Evolutionary conservation across 2,329 filamentous ascomycete species (phyloP), one percentile per base, ranked within the genome.

Genomic region (Aspergillus arachidicola): DNA sequence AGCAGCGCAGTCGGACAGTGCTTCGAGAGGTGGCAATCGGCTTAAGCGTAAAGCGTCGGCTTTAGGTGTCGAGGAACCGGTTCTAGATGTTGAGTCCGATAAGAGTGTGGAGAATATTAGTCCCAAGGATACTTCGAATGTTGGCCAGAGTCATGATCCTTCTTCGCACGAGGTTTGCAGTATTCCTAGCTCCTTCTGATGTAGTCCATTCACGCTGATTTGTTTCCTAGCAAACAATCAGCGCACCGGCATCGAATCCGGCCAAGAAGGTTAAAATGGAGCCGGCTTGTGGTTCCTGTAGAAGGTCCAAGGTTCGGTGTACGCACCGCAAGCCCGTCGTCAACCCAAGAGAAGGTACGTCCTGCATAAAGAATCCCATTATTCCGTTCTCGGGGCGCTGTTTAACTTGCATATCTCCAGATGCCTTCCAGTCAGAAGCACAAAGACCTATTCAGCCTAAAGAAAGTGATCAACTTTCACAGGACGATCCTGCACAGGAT

Each of bases 231-330:
- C 21, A 12, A 21, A 2, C 16, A 2, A 11, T 6, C 48, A 21
- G 19, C 19, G 11, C 48, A 51, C 12, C 19, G 5, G 48, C 28
- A 19, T 16, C 6, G 59, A 66, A 45, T 16, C 58, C 16, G 11
- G 16, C n/a, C 51, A 30, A 43, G 61, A 32, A 55, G 48, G 43
- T 30, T 16, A 55, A 59, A 55, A 10, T 62, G 53, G 58, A 55
- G 6, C 66, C 63, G n/a, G 68, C 67, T 7, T 75, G 73, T 57
- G 56, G 26, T 19, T 48, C 58, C 9, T 75, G 73, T 58, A 70
- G 66, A 21, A 64, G 45, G 46, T 68, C 65, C 59, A 75, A 74
- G 68, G 68, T 69, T 63, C 69, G 70, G 38, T 75, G 73, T 64
- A 60, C 32, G 14, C 73, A 75, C 48, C 67, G 68, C 53, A 63